Conservation (phyloP, 1,139 yeast species). For the Hyphopichia burtonii region DNA sequence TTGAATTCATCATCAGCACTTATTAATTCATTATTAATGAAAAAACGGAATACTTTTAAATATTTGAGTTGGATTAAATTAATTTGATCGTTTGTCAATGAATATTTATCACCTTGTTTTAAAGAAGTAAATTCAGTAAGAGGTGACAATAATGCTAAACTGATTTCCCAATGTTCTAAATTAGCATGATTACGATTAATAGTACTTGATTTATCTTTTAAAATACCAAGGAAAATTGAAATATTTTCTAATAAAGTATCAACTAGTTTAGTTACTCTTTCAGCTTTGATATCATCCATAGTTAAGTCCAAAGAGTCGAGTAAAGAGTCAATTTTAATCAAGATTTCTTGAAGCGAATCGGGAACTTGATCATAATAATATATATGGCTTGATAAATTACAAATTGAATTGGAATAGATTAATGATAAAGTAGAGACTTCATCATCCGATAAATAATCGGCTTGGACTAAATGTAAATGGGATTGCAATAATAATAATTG, state of each 20-base stretch:
- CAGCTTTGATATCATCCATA: conserved; percentile 13
- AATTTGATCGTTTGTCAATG: conserved; percentile 24
- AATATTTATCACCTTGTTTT: conserved; percentile 8
- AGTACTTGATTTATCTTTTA: conserved; percentile 29
- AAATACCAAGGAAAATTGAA: conserved; percentile 28
- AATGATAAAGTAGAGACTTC: conserved; percentile 26
- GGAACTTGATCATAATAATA: conserved; percentile 78
- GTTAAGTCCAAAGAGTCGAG: conserved; percentile 15
- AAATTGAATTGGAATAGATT: conserved; percentile 49
- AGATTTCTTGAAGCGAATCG: conserved; percentile 66
- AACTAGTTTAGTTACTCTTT: conserved; percentile 23
- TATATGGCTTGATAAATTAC: conserved; percentile 66
- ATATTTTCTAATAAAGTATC: conserved; percentile 33
- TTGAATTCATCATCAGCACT: conserved; percentile 7
- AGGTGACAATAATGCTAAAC: conserved; percentile 35
- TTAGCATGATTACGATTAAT: conserved; percentile 42
- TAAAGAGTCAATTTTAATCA: conserved; percentile 37
- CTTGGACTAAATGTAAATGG: conserved; percentile 33
- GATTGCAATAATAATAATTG: conserved; percentile 62
- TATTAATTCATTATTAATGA: conserved; percentile 32
- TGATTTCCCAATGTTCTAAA: conserved; percentile 45
- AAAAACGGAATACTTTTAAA: conserved; percentile 32
- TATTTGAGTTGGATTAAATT: conserved; percentile 31
- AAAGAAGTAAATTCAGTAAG: conserved; percentile 18
- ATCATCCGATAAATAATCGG: conserved; percentile 17